These are phyloP conservation scores for Myrmaecium sp. DNA, from an alignment of 2,329 filamentous ascomycete genomes.

Conservation along the genomic window DNA sequence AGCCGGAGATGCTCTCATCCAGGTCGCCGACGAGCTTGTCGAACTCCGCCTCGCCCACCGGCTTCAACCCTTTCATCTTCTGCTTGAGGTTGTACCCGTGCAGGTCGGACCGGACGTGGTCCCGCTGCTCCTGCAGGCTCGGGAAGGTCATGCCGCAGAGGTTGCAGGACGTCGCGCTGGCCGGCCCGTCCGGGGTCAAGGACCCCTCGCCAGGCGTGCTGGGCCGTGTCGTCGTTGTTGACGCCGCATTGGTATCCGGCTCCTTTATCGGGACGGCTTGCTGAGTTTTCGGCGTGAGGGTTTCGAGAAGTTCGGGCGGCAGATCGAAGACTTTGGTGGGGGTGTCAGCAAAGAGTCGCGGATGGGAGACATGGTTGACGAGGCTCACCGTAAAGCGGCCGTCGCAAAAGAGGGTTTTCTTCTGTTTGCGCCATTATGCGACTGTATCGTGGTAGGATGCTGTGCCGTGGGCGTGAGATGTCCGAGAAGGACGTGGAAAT, in stretches of 20 bases:
- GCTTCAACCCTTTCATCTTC: constrained; percentile 55
- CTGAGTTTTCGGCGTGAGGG: constrained; percentile 40
- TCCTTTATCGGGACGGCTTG: constrained; percentile 9
- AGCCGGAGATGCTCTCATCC: constrained; percentile 85
- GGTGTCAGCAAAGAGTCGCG: not conserved
- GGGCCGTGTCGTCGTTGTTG: constrained; percentile 2
- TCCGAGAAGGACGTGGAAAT: no score
- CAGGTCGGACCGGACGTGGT: constrained; percentile 76
- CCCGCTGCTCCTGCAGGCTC: constrained; percentile 62
- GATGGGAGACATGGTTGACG: not conserved
- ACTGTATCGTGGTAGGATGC: not conserved
- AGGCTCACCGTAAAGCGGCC: constrained; percentile 23
- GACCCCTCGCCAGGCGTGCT: constrained; percentile 11
- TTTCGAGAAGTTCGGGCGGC: constrained; percentile 53
- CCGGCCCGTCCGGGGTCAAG: constrained; percentile 23
- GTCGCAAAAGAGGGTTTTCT: constrained; percentile 14
- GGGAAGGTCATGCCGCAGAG: constrained; percentile 60
- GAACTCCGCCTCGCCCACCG: constrained; percentile 70
- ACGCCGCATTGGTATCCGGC: constrained; percentile 4
- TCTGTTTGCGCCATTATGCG: constrained; percentile 6
- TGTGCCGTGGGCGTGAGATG: no score
- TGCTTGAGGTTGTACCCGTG: constrained; percentile 93
- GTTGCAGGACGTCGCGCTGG: constrained; percentile 57
- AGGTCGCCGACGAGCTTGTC: constrained; percentile 71
- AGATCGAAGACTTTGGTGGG: constrained; percentile 58